Percentiles rank a stretch among this genome's conserved stretches.
These are phyloP conservation scores for Geotrichum carabidarum DNA, from an alignment of 1,139 yeast species.

Conservation along the genomic window DNA sequence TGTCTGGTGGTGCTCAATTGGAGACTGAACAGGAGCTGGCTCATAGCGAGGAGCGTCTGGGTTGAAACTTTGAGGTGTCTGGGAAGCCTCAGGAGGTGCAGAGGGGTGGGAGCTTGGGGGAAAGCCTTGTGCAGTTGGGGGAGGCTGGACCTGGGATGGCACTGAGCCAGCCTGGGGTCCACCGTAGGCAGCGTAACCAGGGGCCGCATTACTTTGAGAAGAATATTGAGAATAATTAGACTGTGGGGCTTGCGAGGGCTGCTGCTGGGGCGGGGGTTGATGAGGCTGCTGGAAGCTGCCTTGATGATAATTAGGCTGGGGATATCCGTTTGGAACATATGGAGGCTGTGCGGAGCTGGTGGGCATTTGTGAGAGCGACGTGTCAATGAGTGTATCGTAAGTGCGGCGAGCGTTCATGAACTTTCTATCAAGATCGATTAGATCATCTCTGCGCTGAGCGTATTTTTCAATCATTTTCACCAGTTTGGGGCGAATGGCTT, in stretches of 20 bases:
- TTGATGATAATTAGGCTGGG: slow-evolving; percentile 6
- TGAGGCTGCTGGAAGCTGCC: background rate
- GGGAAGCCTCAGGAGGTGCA: background rate
- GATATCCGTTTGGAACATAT: background rate
- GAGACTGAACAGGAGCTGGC: background rate
- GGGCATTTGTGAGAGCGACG: slow-evolving; percentile 32
- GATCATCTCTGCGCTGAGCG: slow-evolving; percentile 66
- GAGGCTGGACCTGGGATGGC: background rate
- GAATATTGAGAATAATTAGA: slow-evolving; percentile 7
- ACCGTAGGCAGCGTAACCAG: background rate
- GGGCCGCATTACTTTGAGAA: background rate
- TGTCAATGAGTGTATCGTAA: slow-evolving; percentile 67
- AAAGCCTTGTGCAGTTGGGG: background rate
- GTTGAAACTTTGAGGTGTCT: background rate
- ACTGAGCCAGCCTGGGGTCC: background rate
- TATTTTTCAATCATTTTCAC: slow-evolving; percentile 72
- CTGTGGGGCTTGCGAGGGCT: background rate
- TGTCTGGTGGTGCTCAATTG: background rate
- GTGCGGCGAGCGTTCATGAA: slow-evolving; percentile 60
- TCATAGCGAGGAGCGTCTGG: background rate
- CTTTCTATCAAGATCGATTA: slow-evolving; percentile 61
- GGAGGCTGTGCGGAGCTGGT: slow-evolving; percentile 8
- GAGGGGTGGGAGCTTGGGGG: background rate
- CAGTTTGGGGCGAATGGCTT: slow-evolving; percentile 68
- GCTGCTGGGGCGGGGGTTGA: background rate